These are phyloP conservation scores for Ophiostoma himal-ulmi DNA, from an alignment of 2,329 filamentous ascomycete species.

Conservation along the genomic window DNA sequence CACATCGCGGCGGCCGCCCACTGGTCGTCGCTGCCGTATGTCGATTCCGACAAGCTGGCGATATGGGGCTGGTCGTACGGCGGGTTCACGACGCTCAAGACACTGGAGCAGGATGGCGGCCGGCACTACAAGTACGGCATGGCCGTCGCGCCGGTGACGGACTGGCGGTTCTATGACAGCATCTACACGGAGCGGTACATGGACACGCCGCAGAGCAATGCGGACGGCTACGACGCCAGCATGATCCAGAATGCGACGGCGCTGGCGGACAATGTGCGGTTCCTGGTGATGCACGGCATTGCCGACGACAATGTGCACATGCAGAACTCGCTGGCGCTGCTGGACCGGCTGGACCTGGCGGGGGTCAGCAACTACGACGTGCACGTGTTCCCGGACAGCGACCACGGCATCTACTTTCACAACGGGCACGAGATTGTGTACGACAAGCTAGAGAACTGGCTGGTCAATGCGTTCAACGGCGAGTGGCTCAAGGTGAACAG, in stretches of 20 bases:
- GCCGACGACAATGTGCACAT: conserved; percentile 97
- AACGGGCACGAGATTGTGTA: conserved; percentile 88
- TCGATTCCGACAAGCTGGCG: conserved; percentile 74
- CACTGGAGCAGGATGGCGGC: conserved; percentile 83
- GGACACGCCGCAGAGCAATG: conserved; percentile 84
- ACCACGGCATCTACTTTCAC: conserved; percentile 93
- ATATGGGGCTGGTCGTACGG: conserved; percentile 99
- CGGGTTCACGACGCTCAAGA: conserved; percentile 92
- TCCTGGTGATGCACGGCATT: conserved; percentile 93
- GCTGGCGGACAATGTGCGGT: conserved; percentile 70
- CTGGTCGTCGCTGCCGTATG: conserved; percentile 75
- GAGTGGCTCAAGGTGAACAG: conserved; percentile 68
- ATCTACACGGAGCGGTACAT: conserved; percentile 97
- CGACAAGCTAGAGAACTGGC: conserved; percentile 82
- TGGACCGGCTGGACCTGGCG: conserved; percentile 78
- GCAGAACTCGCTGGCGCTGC: conserved; percentile 81
- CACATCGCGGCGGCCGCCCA: conserved; percentile 86
- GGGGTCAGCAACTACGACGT: conserved; percentile 91
- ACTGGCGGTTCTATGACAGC: conserved; percentile 93
- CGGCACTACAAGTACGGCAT: conserved; percentile 92
- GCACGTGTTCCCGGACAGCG: conserved; percentile 92
- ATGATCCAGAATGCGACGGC: conserved; percentile 69
- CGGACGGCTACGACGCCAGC: conserved; percentile 66
- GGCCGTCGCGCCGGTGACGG: conserved; percentile 96
- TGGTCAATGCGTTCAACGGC: conserved; percentile 95